Evolutionary conservation across 2,329 filamentous ascomycete genomes (phyloP).

Genomic region (Blumeria graminis): DNA sequence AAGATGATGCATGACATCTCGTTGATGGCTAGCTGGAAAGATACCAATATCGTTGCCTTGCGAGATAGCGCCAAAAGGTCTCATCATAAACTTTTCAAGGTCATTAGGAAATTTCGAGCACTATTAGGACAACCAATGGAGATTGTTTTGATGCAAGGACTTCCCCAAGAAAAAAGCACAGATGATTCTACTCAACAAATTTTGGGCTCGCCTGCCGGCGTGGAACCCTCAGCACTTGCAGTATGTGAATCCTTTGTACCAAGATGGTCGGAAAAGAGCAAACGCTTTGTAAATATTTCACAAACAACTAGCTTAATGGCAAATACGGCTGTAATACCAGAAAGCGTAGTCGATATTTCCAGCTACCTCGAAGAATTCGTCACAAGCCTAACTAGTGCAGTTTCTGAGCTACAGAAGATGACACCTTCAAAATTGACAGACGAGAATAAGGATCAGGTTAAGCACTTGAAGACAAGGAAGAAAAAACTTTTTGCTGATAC

Average conservation of each 20-base stretch:
- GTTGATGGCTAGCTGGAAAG: conserved; percentile 87
- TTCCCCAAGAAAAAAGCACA: conserved; percentile 22
- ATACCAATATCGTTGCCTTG: conserved; percentile 78
- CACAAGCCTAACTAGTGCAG: conserved; percentile 39
- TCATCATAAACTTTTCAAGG: conserved; percentile 74
- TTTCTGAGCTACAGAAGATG: conserved; percentile 53
- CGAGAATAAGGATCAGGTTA: conserved; percentile 62
- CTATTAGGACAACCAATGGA: conserved; percentile 56
- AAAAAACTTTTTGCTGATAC: conserved; percentile 76
- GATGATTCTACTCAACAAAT: background rate
- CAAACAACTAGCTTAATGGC: conserved; percentile 54
- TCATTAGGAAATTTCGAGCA: conserved; percentile 72
- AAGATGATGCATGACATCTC: conserved; percentile 87
- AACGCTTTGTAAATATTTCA: conserved; percentile 45
- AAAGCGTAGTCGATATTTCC: conserved; percentile 28
- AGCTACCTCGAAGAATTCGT: conserved; percentile 42
- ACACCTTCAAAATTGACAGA: conserved; percentile 64
- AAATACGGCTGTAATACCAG: conserved; percentile 29
- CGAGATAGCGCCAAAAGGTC: conserved; percentile 75
- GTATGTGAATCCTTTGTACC: conserved; percentile 14
- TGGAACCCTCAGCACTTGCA: conserved; percentile 11
- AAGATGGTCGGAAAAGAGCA: conserved; percentile 23
- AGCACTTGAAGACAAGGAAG: conserved; percentile 79
- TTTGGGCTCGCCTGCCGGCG: background rate
- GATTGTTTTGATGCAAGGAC: conserved; percentile 31